These are phyloP conservation scores for Perkinsus chesapeaki DNA, from an alignment of 169 alveolate species.

Conservation along the genomic window DNA sequence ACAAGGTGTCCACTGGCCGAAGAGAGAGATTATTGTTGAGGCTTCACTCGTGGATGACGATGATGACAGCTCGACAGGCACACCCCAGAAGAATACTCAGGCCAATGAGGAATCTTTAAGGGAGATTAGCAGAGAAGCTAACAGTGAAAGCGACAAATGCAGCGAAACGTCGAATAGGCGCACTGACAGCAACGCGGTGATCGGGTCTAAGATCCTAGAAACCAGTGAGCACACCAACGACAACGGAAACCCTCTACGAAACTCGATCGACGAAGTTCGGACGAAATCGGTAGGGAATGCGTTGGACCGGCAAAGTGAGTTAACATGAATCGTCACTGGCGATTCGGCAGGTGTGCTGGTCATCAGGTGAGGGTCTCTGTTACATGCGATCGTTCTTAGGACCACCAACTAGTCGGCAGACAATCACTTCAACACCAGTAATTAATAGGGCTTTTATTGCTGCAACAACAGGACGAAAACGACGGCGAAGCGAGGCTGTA, in stretches of 20 bases:
- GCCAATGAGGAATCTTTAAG: neutral
- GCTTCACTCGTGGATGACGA: neutral
- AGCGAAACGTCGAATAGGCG: no score
- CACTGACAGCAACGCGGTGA: no score
- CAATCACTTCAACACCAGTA: neutral
- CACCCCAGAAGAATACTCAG: neutral
- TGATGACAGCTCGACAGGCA: neutral
- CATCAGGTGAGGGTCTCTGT: neutral
- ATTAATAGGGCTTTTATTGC: neutral
- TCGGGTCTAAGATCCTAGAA: no score
- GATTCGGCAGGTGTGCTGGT: neutral
- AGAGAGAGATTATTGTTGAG: neutral
- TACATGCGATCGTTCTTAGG: neutral
- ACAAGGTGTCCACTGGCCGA: neutral
- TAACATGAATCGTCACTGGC: neutral
- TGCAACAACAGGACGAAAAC: neutral
- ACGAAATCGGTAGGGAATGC: no score
- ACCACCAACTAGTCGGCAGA: neutral
- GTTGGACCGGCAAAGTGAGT: neutral
- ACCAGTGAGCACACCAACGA: no score
- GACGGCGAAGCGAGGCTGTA: neutral
- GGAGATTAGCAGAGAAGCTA: no score
- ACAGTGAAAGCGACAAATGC: no score
- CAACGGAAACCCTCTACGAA: no score
- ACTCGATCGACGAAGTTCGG: no score